A percentile compares a stretch with the other conserved stretches of the same genome.
These are phyloP conservation scores for Heliocybe sulcata DNA, from an alignment of 1,284 basidiomycete genomes.

Conservation along the genomic window DNA sequence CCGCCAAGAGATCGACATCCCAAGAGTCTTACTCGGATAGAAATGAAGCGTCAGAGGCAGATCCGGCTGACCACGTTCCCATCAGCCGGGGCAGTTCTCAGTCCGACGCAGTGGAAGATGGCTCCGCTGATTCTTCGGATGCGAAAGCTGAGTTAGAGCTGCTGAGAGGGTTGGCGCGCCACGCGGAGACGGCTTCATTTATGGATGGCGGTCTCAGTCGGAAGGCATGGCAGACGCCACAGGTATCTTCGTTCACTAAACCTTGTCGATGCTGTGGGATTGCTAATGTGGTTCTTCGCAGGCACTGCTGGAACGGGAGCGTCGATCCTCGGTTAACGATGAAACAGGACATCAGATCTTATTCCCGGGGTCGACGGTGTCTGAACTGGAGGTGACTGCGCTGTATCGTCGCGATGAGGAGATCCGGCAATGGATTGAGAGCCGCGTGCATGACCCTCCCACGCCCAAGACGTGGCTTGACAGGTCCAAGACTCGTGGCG, in stretches of 20 bases:
- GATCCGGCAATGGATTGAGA: conserved; percentile 37
- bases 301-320: neutral
- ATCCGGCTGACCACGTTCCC: neutral
- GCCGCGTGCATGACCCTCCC: conserved; percentile 35
- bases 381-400: conserved; percentile 11
- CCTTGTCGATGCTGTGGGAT: conserved; percentile 3
- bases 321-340: conserved; percentile 40
- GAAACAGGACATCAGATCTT: conserved; percentile 47
- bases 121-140: neutral
- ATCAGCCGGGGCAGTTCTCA: neutral
- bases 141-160: neutral
- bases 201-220: neutral
- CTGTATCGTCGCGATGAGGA: conserved; percentile 36
- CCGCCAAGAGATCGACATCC: conserved; percentile 15
- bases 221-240: neutral
- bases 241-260: neutral
- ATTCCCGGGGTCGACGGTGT: conserved; percentile 20
- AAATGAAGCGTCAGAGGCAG: neutral
- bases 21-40: neutral
- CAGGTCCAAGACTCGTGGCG: conserved; percentile 16
- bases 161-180: neutral
- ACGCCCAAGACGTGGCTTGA: neutral
- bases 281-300: conserved; percentile 1
- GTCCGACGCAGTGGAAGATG: neutral
- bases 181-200: neutral